Conservation (phyloP, 2,329 filamentous ascomycete species). For the Lojkania enalia region DNA sequence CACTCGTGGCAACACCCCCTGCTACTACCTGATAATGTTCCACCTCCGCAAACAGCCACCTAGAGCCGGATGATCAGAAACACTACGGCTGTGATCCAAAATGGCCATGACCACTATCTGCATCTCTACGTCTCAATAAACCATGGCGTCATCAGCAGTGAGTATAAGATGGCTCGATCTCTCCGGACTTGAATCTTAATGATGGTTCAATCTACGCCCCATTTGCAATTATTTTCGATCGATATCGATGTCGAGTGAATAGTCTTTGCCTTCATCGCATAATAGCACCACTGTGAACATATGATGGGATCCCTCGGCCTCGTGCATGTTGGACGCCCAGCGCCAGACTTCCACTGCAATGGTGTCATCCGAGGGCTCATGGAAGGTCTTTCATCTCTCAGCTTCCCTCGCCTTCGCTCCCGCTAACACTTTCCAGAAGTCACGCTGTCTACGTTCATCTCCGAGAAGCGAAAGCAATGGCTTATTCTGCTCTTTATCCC, state of each 20-base stretch:
- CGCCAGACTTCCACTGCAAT: slow-evolving; percentile 33
- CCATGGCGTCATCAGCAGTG: neutral
- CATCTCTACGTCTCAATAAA: no score
- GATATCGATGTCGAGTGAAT: slow-evolving; percentile 3
- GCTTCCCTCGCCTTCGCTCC: neutral
- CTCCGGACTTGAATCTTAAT: no score
- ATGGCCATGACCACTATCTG: no score
- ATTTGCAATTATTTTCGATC: neutral
- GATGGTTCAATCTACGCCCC: neutral
- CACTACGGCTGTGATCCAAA: no score
- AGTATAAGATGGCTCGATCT: neutral
- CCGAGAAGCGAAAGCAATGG: slow-evolving; percentile 18
- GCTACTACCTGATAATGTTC: no score
- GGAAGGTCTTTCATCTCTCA: slow-evolving; percentile 18
- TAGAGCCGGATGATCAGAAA: no score
- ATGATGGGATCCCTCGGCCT: slow-evolving; percentile 25
- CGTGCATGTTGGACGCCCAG: slow-evolving; percentile 31
- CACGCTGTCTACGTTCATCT: slow-evolving; percentile 27
- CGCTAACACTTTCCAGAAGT: slow-evolving; percentile 25
- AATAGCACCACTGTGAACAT: neutral
- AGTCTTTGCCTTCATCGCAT: slow-evolving; percentile 3
- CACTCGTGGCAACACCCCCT: no score
- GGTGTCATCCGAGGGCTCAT: slow-evolving; percentile 28
- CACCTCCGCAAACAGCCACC: no score
- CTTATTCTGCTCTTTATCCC: slow-evolving; percentile 38